Percentiles rank a stretch among this genome's conserved stretches.
phyloP scores from a whole-genome alignment of 2,329 filamentous ascomycete genomes.

The Phoma sp. region DNA sequence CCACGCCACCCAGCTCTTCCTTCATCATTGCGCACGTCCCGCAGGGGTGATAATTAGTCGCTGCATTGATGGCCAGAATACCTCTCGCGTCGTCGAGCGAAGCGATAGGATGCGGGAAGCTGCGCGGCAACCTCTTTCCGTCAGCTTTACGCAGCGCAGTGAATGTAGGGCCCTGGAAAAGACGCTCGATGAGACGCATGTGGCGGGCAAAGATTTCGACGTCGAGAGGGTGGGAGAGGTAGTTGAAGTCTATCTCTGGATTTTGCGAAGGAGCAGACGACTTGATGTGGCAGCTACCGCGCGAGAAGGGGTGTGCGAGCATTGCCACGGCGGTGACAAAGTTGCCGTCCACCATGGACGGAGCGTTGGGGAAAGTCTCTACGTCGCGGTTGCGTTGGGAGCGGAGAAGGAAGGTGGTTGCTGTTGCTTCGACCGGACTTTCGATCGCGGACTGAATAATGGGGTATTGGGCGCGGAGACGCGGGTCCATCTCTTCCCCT shows the following conservation, averaged over 20 bases:
- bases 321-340: slow-evolving; percentile 22
- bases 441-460: slow-evolving; percentile 21
- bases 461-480: slow-evolving; percentile 18
- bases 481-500: slow-evolving; percentile 3
- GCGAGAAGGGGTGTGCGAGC: slow-evolving; percentile 48
- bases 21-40: slow-evolving; percentile 45
- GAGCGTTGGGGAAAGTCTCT: slow-evolving; percentile 16
- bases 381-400: slow-evolving; percentile 17
- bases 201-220: slow-evolving; percentile 49
- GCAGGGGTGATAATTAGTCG: slow-evolving; percentile 35
- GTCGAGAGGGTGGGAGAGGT: slow-evolving; percentile 54
- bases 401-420: slow-evolving; percentile 23
- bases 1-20: slow-evolving; percentile 37
- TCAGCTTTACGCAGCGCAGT: slow-evolving; percentile 15
- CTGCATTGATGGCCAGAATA: slow-evolving; percentile 17
- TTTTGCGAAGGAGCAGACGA: slow-evolving; percentile 20
- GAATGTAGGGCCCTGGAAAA: slow-evolving; percentile 21
- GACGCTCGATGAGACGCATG: slow-evolving; percentile 42
- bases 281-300: slow-evolving; percentile 50
- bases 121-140: slow-evolving; percentile 20
- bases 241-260: slow-evolving; percentile 50
- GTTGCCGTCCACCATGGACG: slow-evolving; percentile 20
- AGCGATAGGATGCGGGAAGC: slow-evolving; percentile 16
- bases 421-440: slow-evolving; percentile 25
- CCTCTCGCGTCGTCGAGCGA: slow-evolving; percentile 24